phyloP scores from a whole-genome alignment of 805 yeast species.

The Starmerella vaccinii region DNA sequence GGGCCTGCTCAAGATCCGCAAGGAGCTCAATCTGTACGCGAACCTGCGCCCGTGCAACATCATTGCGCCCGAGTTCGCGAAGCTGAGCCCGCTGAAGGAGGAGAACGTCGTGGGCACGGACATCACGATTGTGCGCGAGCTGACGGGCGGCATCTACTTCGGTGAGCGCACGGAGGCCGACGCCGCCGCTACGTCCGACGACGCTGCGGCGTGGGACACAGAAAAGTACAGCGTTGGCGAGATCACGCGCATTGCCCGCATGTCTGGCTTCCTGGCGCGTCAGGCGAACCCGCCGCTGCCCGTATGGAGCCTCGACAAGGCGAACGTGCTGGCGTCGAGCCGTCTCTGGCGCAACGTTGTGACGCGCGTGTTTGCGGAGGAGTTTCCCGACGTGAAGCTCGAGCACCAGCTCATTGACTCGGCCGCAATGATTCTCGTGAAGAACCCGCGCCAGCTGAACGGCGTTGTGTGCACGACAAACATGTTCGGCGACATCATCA shows the following conservation, averaged over 20 bases:
- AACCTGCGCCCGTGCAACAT: conserved; percentile 95
- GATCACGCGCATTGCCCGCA: conserved; percentile 89
- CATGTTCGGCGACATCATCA: conserved; percentile 97
- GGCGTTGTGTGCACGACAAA: conserved; percentile 89
- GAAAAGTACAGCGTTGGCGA: conserved; percentile 86
- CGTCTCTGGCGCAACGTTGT: conserved; percentile 95
- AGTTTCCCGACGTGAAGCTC: conserved; percentile 78
- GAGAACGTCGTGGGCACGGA: conserved; percentile 84
- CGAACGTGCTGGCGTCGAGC: conserved; percentile 91
- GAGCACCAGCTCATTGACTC: conserved; percentile 97
- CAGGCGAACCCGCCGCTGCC: conserved; percentile 92
- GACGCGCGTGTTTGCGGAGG: conserved; percentile 68
- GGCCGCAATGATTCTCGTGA: conserved; percentile 95
- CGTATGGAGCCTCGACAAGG: conserved; percentile 93
- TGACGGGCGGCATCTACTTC: conserved; percentile 96
- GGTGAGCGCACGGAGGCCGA: conserved; percentile 93
- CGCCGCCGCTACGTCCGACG: conserved; percentile 44
- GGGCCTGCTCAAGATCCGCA: conserved; percentile 87
- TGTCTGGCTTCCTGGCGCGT: conserved; percentile 95
- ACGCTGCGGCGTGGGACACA: conserved; percentile 71
- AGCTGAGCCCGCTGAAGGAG: conserved; percentile 77
- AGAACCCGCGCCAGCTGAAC: conserved; percentile 80
- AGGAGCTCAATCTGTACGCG: conserved; percentile 88
- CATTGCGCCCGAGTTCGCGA: conserved; percentile 71
- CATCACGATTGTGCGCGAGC: conserved; percentile 86